Evolutionary conservation across 2,329 filamentous ascomycete species (phyloP).

Genomic region (Verticillium nonalfalfae): DNA sequence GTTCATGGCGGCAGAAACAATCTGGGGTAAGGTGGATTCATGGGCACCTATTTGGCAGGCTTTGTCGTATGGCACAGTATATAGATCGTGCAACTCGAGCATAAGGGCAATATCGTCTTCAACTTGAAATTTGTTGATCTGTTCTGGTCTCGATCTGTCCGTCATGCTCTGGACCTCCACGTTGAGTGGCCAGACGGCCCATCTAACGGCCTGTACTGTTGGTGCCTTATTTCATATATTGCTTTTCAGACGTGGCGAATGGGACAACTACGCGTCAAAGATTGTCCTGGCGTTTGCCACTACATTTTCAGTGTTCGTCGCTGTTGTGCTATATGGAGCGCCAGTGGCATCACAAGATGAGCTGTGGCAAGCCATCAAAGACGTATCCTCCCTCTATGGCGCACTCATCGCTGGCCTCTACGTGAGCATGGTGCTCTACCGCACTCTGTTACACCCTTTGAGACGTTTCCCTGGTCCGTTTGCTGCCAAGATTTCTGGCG

Average conservation of each 20-base stretch:
- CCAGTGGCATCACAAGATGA: not conserved
- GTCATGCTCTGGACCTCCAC: too few species aligned
- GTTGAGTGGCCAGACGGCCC: too few species aligned
- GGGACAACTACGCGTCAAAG: slow-evolving; percentile 13
- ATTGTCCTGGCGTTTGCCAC: slow-evolving; percentile 6
- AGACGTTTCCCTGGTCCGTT: slow-evolving; percentile 20
- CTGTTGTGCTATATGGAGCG: not conserved
- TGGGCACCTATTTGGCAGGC: too few species aligned
- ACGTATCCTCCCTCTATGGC: not conserved
- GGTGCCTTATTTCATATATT: slow-evolving; percentile 11
- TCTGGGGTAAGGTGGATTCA: too few species aligned
- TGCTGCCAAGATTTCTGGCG: slow-evolving; percentile 16
- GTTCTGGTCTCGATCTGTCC: too few species aligned
- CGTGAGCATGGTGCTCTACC: slow-evolving; percentile 14
- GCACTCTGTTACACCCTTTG: slow-evolving; percentile 17
- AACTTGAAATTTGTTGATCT: too few species aligned
- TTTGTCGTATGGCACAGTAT: too few species aligned
- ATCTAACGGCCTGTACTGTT: slow-evolving; percentile 1
- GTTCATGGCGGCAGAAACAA: too few species aligned
- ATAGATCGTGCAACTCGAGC: too few species aligned
- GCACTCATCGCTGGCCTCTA: slow-evolving; percentile 8
- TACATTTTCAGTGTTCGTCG: not conserved
- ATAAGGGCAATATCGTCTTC: too few species aligned
- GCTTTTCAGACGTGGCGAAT: slow-evolving; percentile 17
- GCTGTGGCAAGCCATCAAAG: not conserved